Evolutionary conservation across 352 stramenopile genomes (phyloP).

Genomic region (Nothophytophthora sp.): DNA sequence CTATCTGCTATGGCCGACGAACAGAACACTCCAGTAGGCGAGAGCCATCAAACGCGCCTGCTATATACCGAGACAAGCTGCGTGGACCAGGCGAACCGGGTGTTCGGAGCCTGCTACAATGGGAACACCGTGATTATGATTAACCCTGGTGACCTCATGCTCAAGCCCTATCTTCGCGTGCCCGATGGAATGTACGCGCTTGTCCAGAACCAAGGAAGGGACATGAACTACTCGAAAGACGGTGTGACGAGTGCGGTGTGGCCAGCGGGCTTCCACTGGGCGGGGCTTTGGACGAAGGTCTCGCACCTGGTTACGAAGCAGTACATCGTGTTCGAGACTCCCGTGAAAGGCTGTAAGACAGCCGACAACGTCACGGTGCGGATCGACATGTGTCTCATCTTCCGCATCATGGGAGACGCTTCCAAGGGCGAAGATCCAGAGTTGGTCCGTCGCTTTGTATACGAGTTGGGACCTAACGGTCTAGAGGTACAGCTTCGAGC

Average conservation of each 20-base stretch:
- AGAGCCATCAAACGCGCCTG: slow-evolving; percentile 52
- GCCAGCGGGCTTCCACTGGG: slow-evolving; percentile 78
- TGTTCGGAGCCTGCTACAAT: slow-evolving; percentile 81
- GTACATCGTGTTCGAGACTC: slow-evolving; percentile 87
- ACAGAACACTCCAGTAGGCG: slow-evolving; percentile 4
- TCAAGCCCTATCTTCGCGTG: slow-evolving; percentile 86
- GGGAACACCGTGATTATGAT: slow-evolving; percentile 85
- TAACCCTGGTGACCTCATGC: slow-evolving; percentile 49
- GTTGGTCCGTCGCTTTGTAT: slow-evolving; percentile 88
- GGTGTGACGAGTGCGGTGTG: slow-evolving; percentile 59
- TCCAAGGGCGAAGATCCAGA: slow-evolving; percentile 80
- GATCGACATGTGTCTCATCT: slow-evolving; percentile 89
- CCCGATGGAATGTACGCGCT: slow-evolving; percentile 89
- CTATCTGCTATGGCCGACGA: slow-evolving; percentile 11
- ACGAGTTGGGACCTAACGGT: slow-evolving; percentile 82
- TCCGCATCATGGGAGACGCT: slow-evolving; percentile 89
- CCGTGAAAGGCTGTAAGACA: slow-evolving; percentile 90
- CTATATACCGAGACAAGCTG: slow-evolving; percentile 62
- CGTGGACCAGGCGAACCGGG: slow-evolving; percentile 69
- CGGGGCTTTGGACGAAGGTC: slow-evolving; percentile 78
- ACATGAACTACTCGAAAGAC: slow-evolving; percentile 59
- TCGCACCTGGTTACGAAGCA: slow-evolving; percentile 90
- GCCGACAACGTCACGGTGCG: slow-evolving; percentile 85
- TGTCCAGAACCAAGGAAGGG: slow-evolving; percentile 82
- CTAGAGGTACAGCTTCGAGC: slow-evolving; percentile 85